These are phyloP conservation scores for Scalesia atractyloides DNA, from an alignment of 129 eudicot genomes.

Conservation along the genomic window DNA sequence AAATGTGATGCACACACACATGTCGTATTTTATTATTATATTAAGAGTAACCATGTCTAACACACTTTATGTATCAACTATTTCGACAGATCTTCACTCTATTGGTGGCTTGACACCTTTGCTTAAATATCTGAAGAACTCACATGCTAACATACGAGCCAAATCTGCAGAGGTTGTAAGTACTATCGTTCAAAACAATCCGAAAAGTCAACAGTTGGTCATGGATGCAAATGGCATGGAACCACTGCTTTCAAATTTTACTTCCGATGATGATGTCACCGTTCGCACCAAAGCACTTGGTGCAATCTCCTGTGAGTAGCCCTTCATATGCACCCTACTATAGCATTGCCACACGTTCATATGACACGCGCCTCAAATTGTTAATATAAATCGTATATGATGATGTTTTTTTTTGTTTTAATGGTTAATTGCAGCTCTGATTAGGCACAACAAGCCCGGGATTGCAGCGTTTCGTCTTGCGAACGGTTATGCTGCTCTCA, in stretches of 20 bases:
- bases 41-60: not conserved
- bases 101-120: constrained; percentile 87
- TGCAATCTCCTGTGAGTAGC: constrained; percentile 82
- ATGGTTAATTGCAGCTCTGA: constrained; percentile 58
- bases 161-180: constrained; percentile 93
- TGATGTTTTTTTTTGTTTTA: not conserved
- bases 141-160: constrained; percentile 83
- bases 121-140: constrained; percentile 64
- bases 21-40: not conserved
- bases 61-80: not conserved
- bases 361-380: not conserved
- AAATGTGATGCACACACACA: not conserved
- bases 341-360: not conserved
- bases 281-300: constrained; percentile 88
- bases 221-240: constrained; percentile 96
- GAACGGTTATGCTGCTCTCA: constrained; percentile 65
- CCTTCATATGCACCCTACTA: not conserved
- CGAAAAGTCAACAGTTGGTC: constrained; percentile 87
- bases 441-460: constrained; percentile 83
- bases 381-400: not conserved
- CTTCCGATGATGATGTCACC: constrained; percentile 75
- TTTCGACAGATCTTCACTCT: constrained; percentile 70
- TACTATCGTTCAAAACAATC: constrained; percentile 90
- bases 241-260: constrained; percentile 63
- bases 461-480: constrained; percentile 83